Percentiles rank a stretch among this genome's conserved stretches.
These are phyloP conservation scores for Calocybe indica DNA, from an alignment of 768 basidiomycete genomes.

Conservation along the genomic window DNA sequence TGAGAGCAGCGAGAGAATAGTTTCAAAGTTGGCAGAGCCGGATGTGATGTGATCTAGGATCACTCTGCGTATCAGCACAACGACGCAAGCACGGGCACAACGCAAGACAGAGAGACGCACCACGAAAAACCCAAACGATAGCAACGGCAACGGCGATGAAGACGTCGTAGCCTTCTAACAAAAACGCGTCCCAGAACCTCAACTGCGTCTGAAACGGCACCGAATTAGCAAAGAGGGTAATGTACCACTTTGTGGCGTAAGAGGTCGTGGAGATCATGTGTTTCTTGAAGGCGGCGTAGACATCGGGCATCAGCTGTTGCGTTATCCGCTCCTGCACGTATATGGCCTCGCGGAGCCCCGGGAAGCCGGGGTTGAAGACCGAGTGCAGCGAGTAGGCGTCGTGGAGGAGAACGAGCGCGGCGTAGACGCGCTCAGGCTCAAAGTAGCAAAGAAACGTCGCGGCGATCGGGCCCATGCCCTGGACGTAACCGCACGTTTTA, in stretches of 20 bases:
- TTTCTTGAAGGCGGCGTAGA: conserved; percentile 79
- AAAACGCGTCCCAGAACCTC: conserved; percentile 90
- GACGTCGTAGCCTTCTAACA: conserved; percentile 86
- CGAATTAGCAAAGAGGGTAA: conserved; percentile 93
- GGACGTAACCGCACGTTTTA: conserved; percentile 86
- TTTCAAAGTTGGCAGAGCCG: conserved; percentile 80
- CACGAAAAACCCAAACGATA: conserved; percentile 87
- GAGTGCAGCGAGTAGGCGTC: conserved; percentile 82
- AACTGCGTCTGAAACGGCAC: conserved; percentile 95
- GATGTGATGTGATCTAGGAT: conserved; percentile 77
- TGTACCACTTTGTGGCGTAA: conserved; percentile 99
- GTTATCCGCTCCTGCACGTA: conserved; percentile 91
- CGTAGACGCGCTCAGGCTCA: conserved; percentile 84
- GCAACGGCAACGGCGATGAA: conserved; percentile 82
- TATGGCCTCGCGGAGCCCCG: conserved; percentile 92
- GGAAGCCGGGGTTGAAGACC: conserved; percentile 92
- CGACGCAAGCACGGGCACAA: background rate
- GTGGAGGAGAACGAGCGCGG: conserved; percentile 82
- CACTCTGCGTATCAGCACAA: background rate
- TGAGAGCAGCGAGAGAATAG: conserved; percentile 82
- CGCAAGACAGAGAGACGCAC: conserved; percentile 34
- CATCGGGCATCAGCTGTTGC: conserved; percentile 81
- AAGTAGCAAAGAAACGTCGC: conserved; percentile 93
- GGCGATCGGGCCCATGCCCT: conserved; percentile 98
- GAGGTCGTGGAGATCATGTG: conserved; percentile 90